Evolutionary conservation across 148 eudicot genomes (phyloP).

Genomic region (Heliosperma pusillum): DNA sequence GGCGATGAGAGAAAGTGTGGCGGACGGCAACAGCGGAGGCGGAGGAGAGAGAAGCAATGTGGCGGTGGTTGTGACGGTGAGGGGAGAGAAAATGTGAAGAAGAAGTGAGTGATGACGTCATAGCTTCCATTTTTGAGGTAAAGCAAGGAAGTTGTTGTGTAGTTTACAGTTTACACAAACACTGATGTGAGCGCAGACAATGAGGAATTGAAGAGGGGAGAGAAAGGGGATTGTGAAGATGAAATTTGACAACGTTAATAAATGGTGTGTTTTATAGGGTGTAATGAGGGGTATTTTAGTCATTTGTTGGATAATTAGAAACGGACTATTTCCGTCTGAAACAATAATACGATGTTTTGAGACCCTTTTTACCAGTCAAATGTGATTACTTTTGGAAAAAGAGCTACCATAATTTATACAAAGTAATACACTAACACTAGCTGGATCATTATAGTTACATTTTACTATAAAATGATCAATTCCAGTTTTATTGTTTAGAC

Average conservation of each 20-base stretch:
- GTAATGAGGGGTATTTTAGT: not conserved
- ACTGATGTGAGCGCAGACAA: not conserved
- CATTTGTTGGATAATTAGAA: too few species aligned
- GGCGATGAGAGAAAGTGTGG: constrained; percentile 4
- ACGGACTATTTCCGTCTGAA: too few species aligned
- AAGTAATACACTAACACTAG: too few species aligned
- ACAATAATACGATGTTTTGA: too few species aligned
- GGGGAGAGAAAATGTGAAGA: constrained; percentile 20
- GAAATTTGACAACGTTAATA: constrained; percentile 5
- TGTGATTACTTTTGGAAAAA: too few species aligned
- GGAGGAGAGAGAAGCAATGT: constrained; percentile 23
- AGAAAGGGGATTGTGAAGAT: not conserved
- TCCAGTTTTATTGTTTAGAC: too few species aligned
- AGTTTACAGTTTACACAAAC: not conserved
- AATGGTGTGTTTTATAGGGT: not conserved
- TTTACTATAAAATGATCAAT: too few species aligned
- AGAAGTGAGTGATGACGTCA: constrained; percentile 12
- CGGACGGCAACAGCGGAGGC: constrained; percentile 5
- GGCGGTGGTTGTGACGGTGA: constrained; percentile 21
- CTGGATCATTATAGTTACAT: too few species aligned
- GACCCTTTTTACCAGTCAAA: too few species aligned
- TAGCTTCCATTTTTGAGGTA: constrained; percentile 24
- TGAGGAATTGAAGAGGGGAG: not conserved
- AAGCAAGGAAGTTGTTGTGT: not conserved
- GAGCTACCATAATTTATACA: too few species aligned